A percentile compares a stretch with the other conserved stretches of the same genome.
These are phyloP conservation scores for Quercus berberidifolia DNA, from an alignment of 306 rosid genomes.

Conservation along the genomic window DNA sequence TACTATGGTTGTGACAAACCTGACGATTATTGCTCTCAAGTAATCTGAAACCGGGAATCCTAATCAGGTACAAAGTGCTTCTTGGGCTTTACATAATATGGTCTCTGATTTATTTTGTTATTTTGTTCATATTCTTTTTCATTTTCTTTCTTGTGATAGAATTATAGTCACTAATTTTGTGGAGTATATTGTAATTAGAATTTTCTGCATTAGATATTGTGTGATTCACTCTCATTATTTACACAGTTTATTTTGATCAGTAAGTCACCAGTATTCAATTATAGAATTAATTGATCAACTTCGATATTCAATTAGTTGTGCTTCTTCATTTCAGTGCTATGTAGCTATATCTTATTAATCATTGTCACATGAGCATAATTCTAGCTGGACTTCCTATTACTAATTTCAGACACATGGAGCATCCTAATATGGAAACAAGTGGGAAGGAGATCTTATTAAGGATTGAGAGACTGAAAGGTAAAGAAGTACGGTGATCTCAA, in stretches of 20 bases:
- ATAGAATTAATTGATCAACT: background rate
- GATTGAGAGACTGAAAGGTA: background rate
- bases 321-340: background rate
- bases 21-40: no score
- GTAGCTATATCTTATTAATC: background rate
- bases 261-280: background rate
- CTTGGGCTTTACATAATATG: no score
- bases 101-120: no score
- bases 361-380: background rate
- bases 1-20: no score
- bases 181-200: no score
- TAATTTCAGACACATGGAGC: background rate
- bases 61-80: no score
- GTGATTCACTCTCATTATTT: background rate
- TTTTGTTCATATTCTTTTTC: no score
- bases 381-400: background rate
- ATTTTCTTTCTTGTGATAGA: no score
- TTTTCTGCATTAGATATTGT: background rate
- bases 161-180: no score
- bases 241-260: background rate
- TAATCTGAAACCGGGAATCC: no score
- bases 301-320: background rate
- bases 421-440: background rate
- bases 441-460: background rate
- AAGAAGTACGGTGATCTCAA: constrained; percentile 12